Base-by-base conservation (phyloP, 2,329 filamentous ascomycete genomes). In the Hymenoscyphus albidus region DNA sequence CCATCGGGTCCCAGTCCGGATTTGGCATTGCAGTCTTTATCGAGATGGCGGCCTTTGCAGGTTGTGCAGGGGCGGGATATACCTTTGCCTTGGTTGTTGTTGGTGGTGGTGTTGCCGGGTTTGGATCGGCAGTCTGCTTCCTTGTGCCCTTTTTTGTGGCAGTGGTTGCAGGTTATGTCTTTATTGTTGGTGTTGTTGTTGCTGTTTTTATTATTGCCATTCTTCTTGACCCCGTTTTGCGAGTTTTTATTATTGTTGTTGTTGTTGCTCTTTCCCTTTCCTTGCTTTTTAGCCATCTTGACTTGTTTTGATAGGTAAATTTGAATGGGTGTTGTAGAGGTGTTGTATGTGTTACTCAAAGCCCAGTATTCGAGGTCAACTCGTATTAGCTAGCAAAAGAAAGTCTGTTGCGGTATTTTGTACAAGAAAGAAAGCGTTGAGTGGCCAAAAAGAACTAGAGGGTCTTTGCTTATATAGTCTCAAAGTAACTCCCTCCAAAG, bases 11-110 rank as follows among this genome's bases (percentile, higher is more conserved):
- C 22, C 12, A 16, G 4, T 13, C 40, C 40, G 6, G 38, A 44
- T 42, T 38, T 39, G 16, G 40, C 58, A 18, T 27, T 60, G 42
- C 58, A 60, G 7, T 60, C 58, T 32, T 44, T 51, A 38, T 60
- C 40, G 14, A 42, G 35, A 42, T 60, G 58, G 22, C 40, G 27
- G 2, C 58, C 58, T 31, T 32, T 12, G 16, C 58, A 60, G 40
- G 27, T 32, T 48, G 39, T 16, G 27, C 58, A 60, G n/a, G 40
- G 18, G 6, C 58, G 40, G 9, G 39, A 14, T 13, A 51, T 5
- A 12, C 32, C 48, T 6, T 27, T 48, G 13, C 48, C 48, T 9
- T 60, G 18, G 3, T 35, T 10, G 4, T 31, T 31, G 18, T 6
- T 51, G 10, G 32, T 60, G 13, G 7, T 57, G 14, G 16, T 35